A percentile compares a stretch with the other conserved stretches of the same genome.
These are phyloP conservation scores for Ophiostoma quercus DNA, from an alignment of 2,329 filamentous ascomycete genomes.

Conservation along the genomic window DNA sequence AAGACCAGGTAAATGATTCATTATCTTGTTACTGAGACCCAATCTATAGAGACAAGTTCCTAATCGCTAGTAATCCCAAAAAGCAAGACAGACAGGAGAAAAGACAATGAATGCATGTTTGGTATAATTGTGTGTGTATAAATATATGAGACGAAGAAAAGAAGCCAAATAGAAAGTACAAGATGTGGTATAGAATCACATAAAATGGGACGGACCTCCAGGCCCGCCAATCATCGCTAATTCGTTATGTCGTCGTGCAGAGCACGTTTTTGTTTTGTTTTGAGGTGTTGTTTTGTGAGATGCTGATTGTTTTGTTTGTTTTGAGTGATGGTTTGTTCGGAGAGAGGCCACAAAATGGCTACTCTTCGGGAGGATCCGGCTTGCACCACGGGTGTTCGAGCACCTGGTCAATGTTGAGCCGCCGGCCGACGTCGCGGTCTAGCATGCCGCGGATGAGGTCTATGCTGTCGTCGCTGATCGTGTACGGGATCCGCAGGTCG, in stretches of 20 bases:
- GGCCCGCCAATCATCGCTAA: conserved; percentile 1
- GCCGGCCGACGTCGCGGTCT: conserved; percentile 75
- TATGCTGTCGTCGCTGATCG: conserved; percentile 86
- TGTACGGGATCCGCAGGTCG: conserved; percentile 83
- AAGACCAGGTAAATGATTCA: neutral
- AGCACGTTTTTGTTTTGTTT: neutral
- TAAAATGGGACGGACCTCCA: neutral
- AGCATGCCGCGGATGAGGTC: conserved; percentile 89
- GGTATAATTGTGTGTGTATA: neutral
- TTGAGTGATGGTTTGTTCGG: neutral
- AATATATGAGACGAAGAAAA: neutral
- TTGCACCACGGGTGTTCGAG: conserved; percentile 79
- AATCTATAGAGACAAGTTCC: neutral
- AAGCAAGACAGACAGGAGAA: neutral
- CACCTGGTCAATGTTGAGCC: conserved; percentile 83
- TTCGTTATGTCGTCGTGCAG: conserved; percentile 5
- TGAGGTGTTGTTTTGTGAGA: neutral
- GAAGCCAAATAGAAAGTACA: conserved; percentile 11
- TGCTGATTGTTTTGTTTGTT: neutral
- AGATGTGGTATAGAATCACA: conserved; percentile 14
- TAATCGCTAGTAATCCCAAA: neutral
- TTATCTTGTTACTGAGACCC: neutral
- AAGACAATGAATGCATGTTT: neutral
- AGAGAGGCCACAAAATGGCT: neutral
- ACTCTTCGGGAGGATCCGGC: neutral